phyloP scores from a whole-genome alignment of 108 stramenopile genomes.

The Thalassiosira profunda region DNA sequence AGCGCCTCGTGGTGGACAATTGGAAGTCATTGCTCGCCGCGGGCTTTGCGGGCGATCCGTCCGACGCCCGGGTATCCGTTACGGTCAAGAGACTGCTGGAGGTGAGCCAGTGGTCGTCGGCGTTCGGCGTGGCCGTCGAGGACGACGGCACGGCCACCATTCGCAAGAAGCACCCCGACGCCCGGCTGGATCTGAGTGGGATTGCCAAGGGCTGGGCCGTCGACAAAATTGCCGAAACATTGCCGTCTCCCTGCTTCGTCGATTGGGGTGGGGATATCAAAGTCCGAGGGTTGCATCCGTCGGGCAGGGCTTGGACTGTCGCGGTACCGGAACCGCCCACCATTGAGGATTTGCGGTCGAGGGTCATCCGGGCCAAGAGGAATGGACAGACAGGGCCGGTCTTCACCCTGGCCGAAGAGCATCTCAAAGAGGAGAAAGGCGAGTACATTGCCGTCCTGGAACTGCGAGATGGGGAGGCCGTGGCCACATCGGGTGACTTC shows the following conservation, averaged over 20 bases:
- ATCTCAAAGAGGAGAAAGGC: constrained; percentile 14
- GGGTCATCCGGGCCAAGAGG: constrained; percentile 12
- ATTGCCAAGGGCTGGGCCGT: constrained; percentile 60
- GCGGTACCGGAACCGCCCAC: constrained; percentile 54
- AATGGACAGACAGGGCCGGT: constrained; percentile 30
- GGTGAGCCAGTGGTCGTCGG: constrained; percentile 33
- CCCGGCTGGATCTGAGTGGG: constrained; percentile 47
- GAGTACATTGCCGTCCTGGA: constrained; percentile 46
- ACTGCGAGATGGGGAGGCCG: constrained; percentile 47
- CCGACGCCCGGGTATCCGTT: constrained; percentile 29
- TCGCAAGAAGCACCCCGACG: constrained; percentile 39
- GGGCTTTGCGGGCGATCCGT: constrained; percentile 39
- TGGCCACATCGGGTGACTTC: constrained; percentile 59
- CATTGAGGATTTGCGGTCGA: constrained; percentile 18
- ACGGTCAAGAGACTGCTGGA: constrained; percentile 28
- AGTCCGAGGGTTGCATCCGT: constrained; percentile 48
- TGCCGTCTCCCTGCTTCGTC: constrained; percentile 36
- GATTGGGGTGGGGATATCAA: constrained; percentile 64
- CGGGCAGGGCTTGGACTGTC: constrained; percentile 45
- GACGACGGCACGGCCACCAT: constrained; percentile 8
- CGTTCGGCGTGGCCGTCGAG: constrained; percentile 33
- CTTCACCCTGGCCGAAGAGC: constrained; percentile 24
- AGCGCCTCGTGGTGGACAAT: constrained; percentile 22
- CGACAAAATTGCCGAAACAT: constrained; percentile 44
- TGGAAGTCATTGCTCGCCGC: constrained; percentile 30